Conservation (phyloP, 495 filamentous ascomycete genomes). For the Podospora pseudocomata region DNA sequence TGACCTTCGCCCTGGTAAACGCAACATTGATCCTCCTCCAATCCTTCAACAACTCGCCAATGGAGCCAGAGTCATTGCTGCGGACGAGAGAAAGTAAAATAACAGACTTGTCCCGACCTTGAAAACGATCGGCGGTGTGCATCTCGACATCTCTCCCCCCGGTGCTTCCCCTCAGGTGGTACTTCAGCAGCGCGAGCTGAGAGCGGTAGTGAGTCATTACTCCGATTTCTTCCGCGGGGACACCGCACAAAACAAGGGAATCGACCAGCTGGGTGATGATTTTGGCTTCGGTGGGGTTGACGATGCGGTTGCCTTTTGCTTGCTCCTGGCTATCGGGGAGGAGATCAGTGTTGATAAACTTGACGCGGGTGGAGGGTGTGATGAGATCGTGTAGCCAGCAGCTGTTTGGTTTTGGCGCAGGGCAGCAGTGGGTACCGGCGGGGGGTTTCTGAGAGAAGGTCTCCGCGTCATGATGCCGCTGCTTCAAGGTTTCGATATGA, state of each 20-base stretch:
- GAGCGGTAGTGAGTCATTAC: slow-evolving; percentile 98
- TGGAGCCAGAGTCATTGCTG: slow-evolving; percentile 70
- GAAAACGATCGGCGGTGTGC: slow-evolving; percentile 94
- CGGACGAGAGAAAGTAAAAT: slow-evolving; percentile 82
- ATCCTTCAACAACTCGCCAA: slow-evolving; percentile 87
- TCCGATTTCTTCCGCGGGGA: slow-evolving; percentile 76
- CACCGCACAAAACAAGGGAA: slow-evolving; percentile 66
- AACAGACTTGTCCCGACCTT: slow-evolving; percentile 91
- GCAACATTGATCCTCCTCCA: slow-evolving; percentile 94
- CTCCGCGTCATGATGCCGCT: slow-evolving; percentile 51
- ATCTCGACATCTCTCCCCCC: slow-evolving; percentile 65
- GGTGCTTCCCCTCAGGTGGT: slow-evolving; percentile 38
- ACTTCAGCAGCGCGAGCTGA: slow-evolving; percentile 61
- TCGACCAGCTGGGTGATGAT: slow-evolving; percentile 76
- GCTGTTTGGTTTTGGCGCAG: slow-evolving; percentile 40
- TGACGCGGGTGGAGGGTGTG: slow-evolving; percentile 63
- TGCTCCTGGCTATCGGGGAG: slow-evolving; percentile 64
- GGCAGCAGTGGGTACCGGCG: slow-evolving; percentile 42
- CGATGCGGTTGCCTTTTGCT: slow-evolving; percentile 73
- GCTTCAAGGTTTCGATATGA: slow-evolving; percentile 51
- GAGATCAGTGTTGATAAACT: slow-evolving; percentile 83
- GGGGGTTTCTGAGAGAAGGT: slow-evolving; percentile 25
- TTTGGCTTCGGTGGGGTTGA: slow-evolving; percentile 74
- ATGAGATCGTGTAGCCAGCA: slow-evolving; percentile 88
- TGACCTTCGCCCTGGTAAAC: slow-evolving; percentile 84